These are phyloP conservation scores for Rhodotorula taiwanensis DNA, from an alignment of 768 basidiomycete genomes.

Conservation along the genomic window DNA sequence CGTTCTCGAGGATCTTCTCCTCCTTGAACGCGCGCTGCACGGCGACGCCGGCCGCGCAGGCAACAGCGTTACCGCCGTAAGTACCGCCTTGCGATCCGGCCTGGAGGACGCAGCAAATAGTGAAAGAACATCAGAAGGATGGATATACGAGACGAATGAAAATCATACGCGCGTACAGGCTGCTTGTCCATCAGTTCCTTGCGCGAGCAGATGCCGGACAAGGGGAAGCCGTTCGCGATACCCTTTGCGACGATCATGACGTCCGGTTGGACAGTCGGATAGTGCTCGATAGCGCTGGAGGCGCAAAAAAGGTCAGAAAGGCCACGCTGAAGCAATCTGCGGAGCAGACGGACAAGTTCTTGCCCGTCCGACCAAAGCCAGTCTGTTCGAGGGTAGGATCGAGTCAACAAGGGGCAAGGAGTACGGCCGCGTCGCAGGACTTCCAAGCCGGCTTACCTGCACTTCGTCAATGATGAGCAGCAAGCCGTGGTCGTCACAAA, in stretches of 20 bases:
- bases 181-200: constrained; percentile 75
- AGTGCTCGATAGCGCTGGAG: constrained; percentile 56
- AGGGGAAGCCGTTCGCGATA: constrained; percentile 85
- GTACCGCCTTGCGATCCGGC: constrained; percentile 49
- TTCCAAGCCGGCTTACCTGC: too few relatives aligned
- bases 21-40: constrained; percentile 68
- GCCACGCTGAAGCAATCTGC: not conserved
- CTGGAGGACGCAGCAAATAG: constrained; percentile 4
- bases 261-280: constrained; percentile 78
- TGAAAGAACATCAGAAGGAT: not conserved
- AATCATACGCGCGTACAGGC: constrained; percentile 55
- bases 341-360: constrained; percentile 52
- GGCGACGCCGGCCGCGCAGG: constrained; percentile 84
- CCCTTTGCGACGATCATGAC: constrained; percentile 87
- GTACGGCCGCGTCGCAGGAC: too few relatives aligned
- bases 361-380: constrained; percentile 83
- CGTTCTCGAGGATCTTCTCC: constrained; percentile 77
- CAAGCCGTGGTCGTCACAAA: constrained; percentile 83
- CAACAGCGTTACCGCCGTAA: constrained; percentile 84
- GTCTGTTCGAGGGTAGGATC: too few relatives aligned
- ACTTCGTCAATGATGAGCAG: constrained; percentile 61
- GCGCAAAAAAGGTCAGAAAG: not conserved
- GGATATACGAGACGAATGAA: not conserved
- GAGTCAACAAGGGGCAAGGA: too few relatives aligned
- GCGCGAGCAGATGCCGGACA: constrained; percentile 73